A percentile compares a stretch with the other conserved stretches of the same genome.
These are phyloP conservation scores for Trichophyton schoenleinii DNA, from an alignment of 2,329 filamentous ascomycete genomes.

Conservation along the genomic window DNA sequence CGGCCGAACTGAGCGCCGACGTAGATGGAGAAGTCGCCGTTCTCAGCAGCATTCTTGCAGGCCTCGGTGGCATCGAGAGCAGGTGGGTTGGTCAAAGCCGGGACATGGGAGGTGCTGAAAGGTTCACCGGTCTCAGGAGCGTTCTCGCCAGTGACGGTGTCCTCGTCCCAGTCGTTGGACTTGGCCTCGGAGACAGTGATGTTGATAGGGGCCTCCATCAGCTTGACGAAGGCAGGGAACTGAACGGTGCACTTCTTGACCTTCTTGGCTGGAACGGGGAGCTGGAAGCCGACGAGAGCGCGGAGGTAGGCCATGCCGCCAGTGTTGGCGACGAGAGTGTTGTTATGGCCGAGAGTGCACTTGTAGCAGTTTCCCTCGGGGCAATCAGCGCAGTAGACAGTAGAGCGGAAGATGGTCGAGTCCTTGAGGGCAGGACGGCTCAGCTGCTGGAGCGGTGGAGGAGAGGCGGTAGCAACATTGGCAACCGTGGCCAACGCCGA, in stretches of 20 bases:
- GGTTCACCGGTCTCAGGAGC: background rate
- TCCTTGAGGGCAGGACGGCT: slow-evolving; percentile 3
- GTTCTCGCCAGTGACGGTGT: background rate
- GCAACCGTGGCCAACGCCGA: background rate
- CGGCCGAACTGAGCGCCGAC: background rate
- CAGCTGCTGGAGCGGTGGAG: background rate
- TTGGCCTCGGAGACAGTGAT: background rate
- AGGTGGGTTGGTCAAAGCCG: background rate
- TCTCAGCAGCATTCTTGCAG: background rate
- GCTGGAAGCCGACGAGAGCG: slow-evolving; percentile 3
- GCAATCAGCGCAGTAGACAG: background rate
- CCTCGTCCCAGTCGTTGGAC: slow-evolving; percentile 3
- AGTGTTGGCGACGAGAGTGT: background rate
- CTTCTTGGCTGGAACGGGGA: background rate
- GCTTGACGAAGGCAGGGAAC: slow-evolving; percentile 4
- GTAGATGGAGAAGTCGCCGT: slow-evolving; percentile 2
- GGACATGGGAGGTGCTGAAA: background rate
- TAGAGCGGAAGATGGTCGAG: slow-evolving; percentile 3
- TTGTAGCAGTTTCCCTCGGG: slow-evolving; percentile 5
- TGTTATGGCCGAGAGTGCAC: slow-evolving; percentile 2
- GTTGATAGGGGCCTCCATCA: background rate
- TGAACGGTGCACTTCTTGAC: slow-evolving; percentile 5
- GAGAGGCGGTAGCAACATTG: background rate
- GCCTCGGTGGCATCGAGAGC: slow-evolving; percentile 4
- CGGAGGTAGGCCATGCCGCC: background rate